phyloP scores from a whole-genome alignment of 306 rosid species.

The Pterocarpus macrocarpus region DNA sequence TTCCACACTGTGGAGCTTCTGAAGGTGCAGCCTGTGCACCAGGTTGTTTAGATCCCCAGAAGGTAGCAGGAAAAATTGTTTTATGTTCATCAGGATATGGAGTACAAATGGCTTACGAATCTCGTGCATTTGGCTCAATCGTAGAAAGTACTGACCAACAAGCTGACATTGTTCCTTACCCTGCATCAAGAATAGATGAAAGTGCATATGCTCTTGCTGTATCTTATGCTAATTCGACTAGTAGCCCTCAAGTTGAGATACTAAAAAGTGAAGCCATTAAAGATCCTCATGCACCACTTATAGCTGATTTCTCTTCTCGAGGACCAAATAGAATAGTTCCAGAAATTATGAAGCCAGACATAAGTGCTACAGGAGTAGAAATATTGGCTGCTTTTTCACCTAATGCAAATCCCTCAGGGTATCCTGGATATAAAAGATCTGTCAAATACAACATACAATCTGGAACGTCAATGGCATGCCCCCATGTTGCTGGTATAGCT shows the following conservation, averaged over 20 bases:
- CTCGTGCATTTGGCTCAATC: background rate
- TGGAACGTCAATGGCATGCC: background rate
- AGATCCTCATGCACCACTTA: background rate
- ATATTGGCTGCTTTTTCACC: background rate
- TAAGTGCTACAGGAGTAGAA: background rate
- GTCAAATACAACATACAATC: background rate
- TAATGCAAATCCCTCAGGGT: background rate
- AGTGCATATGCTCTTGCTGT: background rate
- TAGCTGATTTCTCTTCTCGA: background rate
- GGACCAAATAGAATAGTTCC: background rate
- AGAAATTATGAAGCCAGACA: background rate
- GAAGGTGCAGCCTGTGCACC: background rate
- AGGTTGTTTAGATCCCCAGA: background rate
- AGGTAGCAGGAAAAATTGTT: background rate
- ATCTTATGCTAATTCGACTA: background rate
- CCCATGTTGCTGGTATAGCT: background rate
- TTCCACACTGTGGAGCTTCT: background rate
- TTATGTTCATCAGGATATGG: background rate
- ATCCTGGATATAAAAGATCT: background rate
- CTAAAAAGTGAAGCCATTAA: background rate
- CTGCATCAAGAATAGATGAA: background rate
- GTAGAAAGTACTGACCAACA: background rate
- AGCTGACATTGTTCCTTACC: background rate
- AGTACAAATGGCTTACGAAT: background rate
- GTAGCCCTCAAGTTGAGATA: background rate